A percentile compares a stretch with the other conserved stretches of the same genome.
Evolutionary conservation across 345 rosid genomes (phyloP).

Genomic region (Geranium brycei): DNA sequence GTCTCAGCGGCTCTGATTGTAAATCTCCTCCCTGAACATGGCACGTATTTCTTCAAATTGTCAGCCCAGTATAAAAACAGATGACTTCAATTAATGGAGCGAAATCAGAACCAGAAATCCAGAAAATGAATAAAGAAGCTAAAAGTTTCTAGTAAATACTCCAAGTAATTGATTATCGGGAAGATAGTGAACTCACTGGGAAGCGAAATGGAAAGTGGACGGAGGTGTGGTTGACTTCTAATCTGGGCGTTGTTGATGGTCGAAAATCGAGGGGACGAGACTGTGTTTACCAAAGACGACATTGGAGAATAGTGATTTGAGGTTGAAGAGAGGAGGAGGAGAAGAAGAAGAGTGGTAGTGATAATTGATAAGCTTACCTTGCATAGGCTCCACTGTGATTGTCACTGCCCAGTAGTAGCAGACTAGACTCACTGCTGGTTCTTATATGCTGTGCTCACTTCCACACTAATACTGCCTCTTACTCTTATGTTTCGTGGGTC

Average conservation of each 20-base stretch:
- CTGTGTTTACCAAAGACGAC: constrained; percentile 50
- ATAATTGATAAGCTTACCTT: not conserved
- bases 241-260: constrained; percentile 17
- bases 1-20: constrained; percentile 73
- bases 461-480: too few species aligned
- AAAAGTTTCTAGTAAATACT: not conserved
- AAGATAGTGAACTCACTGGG: constrained; percentile 35
- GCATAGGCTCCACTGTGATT: too few species aligned
- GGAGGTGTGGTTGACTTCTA: constrained; percentile 18
- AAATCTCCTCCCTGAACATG: constrained; percentile 47
- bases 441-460: too few species aligned
- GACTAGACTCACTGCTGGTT: too few species aligned
- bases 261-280: constrained; percentile 29
- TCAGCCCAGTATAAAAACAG: not conserved
- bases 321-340: not conserved
- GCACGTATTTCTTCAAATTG: constrained; percentile 1
- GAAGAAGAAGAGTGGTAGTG: not conserved
- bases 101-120: not conserved
- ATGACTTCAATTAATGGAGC: too few species aligned
- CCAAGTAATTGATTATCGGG: constrained; percentile 1
- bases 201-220: constrained; percentile 33
- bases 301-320: constrained; percentile 17
- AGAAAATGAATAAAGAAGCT: not conserved
- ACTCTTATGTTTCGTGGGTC: too few species aligned
- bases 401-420: too few species aligned